These are phyloP conservation scores for Aegilops bicornis DNA, from an alignment of 176 grass and related monocot genomes.

Conservation along the genomic window DNA sequence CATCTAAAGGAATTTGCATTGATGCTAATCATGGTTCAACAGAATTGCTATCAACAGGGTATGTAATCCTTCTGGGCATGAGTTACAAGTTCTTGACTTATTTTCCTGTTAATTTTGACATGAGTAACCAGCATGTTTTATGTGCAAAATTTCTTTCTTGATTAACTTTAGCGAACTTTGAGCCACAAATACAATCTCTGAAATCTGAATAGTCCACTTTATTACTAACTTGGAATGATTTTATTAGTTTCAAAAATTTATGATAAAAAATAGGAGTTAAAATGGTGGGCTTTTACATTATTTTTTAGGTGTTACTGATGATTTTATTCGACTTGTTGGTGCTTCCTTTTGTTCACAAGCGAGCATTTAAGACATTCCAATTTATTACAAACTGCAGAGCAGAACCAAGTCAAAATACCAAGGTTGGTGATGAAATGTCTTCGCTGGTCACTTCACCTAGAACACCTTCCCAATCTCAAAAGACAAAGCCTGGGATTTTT, in stretches of 20 bases:
- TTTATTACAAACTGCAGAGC: constrained; percentile 37
- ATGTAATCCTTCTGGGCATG: constrained; percentile 21
- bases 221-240: background rate
- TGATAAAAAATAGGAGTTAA: background rate
- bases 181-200: background rate
- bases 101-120: background rate
- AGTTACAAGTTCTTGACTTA: background rate
- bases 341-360: background rate
- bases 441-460: constrained; percentile 61
- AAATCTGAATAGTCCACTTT: background rate
- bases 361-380: background rate
- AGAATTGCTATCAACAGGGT: constrained; percentile 56
- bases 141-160: background rate
- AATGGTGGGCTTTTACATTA: background rate
- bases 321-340: background rate
- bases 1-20: constrained; percentile 82
- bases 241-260: background rate
- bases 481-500: constrained; percentile 49
- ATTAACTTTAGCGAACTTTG: background rate
- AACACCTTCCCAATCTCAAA: constrained; percentile 29
- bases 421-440: constrained; percentile 58
- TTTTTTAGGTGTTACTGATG: background rate
- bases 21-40: constrained; percentile 46
- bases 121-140: background rate
- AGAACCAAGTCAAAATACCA: constrained; percentile 15